Evolutionary conservation across 768 basidiomycete species (phyloP), one percentile per base, ranked within the genome.

Genomic region (Rhodotorula graminis): DNA sequence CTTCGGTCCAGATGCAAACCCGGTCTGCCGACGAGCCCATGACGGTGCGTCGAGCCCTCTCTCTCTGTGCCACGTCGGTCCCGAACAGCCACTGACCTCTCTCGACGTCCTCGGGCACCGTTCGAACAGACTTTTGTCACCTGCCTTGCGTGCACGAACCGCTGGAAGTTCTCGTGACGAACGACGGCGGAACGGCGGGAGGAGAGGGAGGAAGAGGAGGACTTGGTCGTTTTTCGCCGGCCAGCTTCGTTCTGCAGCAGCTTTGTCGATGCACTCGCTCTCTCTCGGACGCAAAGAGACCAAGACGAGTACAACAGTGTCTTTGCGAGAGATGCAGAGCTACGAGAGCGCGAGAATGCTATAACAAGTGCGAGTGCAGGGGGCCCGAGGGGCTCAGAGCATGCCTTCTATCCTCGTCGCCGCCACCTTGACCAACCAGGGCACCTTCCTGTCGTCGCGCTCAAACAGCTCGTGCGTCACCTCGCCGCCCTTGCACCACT

Each of bases 11-110:
- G 83, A 92, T 92, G 77, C 96, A 99, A 80, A 99, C 96, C 15
- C 86, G 96, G 67, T 93, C 91, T 79, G 95, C 96, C 15, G 96
- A 98, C 83, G 96, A 97, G 82, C 94, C 95, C 33, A 97, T 98
- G 94, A 97, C 95, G 6, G 90, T 91, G 80, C 79, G 89, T 85
- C 6, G 0, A 15, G 14, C 12, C n/a, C 7, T 14, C 53, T 29
- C 29, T 29, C 29, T 23, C 53, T 14, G 47, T 47, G 29, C 37
- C 27, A 27, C 37, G 29, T 37, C 23, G 50, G 31, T 21, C 33
- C 52, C 55, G 37, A 42, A 9, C 37, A 3, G 37, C 4, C 37
- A 19, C 67, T 73, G 40, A 79, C 62, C 33, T 59, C 67, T 29
- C 60, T 49, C 9, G 37, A 27, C 15, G 18, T 25, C 7, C 50